These are phyloP conservation scores for Phytophthora ramorum DNA, from an alignment of 352 stramenopile genomes.

Conservation along the genomic window DNA sequence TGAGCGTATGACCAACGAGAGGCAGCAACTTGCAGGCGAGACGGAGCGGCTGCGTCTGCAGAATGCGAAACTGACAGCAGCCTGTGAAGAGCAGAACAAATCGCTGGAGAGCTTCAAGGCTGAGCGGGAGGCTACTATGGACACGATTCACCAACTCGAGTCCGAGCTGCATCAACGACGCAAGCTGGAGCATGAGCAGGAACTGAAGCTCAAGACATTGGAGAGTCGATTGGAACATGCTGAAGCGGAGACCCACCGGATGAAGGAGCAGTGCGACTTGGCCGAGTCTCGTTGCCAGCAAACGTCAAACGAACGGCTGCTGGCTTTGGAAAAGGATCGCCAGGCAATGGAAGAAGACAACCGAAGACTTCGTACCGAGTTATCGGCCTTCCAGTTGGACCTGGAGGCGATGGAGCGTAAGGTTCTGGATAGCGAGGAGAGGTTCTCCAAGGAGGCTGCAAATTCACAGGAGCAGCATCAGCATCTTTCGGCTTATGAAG, in stretches of 20 bases:
- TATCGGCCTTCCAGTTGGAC: constrained; percentile 57
- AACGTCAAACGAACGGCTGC: constrained; percentile 63
- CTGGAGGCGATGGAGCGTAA: constrained; percentile 57
- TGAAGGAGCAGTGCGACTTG: constrained; percentile 53
- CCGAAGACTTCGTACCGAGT: constrained; percentile 49
- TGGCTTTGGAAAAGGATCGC: constrained; percentile 59
- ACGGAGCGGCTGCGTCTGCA: constrained; percentile 52
- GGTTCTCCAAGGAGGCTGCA: constrained; percentile 43
- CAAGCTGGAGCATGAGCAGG: constrained; percentile 46
- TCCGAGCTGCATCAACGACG: constrained; percentile 50
- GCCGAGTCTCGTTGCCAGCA: constrained; percentile 50
- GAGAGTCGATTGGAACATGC: constrained; percentile 52
- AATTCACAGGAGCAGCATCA: constrained; percentile 46
- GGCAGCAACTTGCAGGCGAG: constrained; percentile 56
- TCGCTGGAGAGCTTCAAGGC: constrained; percentile 53
- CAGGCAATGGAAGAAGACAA: constrained; percentile 64
- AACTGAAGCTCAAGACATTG: constrained; percentile 48
- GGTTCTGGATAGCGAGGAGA: constrained; percentile 48
- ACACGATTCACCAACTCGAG: constrained; percentile 60
- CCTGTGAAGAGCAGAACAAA: constrained; percentile 62
- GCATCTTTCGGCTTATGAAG: constrained; percentile 32
- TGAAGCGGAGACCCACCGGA: constrained; percentile 46
- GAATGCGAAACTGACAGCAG: constrained; percentile 60
- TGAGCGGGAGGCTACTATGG: constrained; percentile 49
- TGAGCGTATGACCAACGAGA: constrained; percentile 54